Conservation (phyloP, 805 yeast genomes). For the Zygosaccharomyces gambellarensis region DNA sequence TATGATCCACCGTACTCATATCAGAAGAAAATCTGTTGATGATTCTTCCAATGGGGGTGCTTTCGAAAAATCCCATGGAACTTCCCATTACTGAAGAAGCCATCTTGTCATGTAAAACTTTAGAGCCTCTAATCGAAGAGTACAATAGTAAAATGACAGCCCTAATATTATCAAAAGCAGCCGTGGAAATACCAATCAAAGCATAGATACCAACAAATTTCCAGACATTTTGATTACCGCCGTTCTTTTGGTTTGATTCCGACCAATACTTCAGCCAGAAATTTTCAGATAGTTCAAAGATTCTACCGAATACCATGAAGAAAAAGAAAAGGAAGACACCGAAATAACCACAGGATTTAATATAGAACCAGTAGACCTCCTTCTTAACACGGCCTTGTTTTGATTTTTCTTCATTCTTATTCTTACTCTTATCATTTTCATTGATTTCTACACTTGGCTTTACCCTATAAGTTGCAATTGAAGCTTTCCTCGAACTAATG, state of each 20-base stretch:
- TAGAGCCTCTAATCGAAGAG: slow-evolving; percentile 55
- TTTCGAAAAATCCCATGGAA: slow-evolving; percentile 65
- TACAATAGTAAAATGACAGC: slow-evolving; percentile 47
- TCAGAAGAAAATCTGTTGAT: slow-evolving; percentile 63
- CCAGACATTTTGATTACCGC: slow-evolving; percentile 41
- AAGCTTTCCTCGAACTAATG: slow-evolving; percentile 47
- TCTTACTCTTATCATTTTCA: slow-evolving; percentile 36
- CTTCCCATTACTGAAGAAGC: slow-evolving; percentile 48
- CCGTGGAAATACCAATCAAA: slow-evolving; percentile 49
- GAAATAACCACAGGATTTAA: slow-evolving; percentile 51
- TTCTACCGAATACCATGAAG: slow-evolving; percentile 35
- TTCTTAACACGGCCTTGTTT: slow-evolving; percentile 56
- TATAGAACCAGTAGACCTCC: slow-evolving; percentile 49
- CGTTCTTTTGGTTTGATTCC: slow-evolving; percentile 42
- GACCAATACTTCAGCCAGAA: slow-evolving; percentile 72
- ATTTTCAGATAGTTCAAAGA: slow-evolving; percentile 42
- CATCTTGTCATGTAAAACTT: slow-evolving; percentile 52
- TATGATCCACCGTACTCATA: slow-evolving; percentile 51
- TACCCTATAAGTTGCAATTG: slow-evolving; percentile 55
- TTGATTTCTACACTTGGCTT: slow-evolving; percentile 29
- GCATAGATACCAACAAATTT: slow-evolving; percentile 53
- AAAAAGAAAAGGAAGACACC: slow-evolving; percentile 44
- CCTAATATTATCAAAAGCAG: slow-evolving; percentile 43
- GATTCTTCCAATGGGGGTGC: slow-evolving; percentile 64
- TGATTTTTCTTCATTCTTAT: slow-evolving; percentile 48